Evolutionary conservation across 2,329 filamentous ascomycete genomes (phyloP).

Genomic region (Ploettnerulaceae sp.): DNA sequence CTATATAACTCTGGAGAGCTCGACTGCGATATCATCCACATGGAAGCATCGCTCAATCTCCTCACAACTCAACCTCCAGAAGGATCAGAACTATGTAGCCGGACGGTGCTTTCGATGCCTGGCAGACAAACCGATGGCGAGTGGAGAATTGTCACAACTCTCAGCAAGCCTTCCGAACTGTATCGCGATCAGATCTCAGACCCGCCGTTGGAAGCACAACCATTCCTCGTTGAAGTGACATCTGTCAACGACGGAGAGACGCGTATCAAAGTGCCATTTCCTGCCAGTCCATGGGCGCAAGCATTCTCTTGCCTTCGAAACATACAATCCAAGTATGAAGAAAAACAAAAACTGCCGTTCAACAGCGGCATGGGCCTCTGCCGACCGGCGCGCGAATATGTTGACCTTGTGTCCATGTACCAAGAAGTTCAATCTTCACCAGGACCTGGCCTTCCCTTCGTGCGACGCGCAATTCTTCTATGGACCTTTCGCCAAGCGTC

Average conservation of each 20-base stretch:
- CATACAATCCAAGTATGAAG: slow-evolving; percentile 31
- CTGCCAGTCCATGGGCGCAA: slow-evolving; percentile 31
- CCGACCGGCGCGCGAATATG: slow-evolving; percentile 47
- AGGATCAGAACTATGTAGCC: slow-evolving; percentile 55
- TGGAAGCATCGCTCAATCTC: slow-evolving; percentile 56
- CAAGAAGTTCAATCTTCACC: slow-evolving; percentile 59
- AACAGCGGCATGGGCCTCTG: slow-evolving; percentile 36
- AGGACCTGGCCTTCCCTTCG: slow-evolving; percentile 45
- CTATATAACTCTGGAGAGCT: slow-evolving; percentile 48
- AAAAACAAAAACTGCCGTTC: slow-evolving; percentile 38
- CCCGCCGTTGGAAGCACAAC: slow-evolving; percentile 28
- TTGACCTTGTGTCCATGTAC: slow-evolving; percentile 60
- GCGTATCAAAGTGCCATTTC: slow-evolving; percentile 30
- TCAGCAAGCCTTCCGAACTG: slow-evolving; percentile 50
- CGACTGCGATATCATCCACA: slow-evolving; percentile 55
- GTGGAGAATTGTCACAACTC: slow-evolving; percentile 57
- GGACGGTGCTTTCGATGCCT: slow-evolving; percentile 55
- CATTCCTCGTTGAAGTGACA: slow-evolving; percentile 18
- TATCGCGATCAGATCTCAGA: slow-evolving; percentile 33
- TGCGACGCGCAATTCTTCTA: slow-evolving; percentile 54
- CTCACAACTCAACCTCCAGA: slow-evolving; percentile 53
- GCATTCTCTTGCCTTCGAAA: slow-evolving; percentile 27
- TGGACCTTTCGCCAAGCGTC: slow-evolving; percentile 56
- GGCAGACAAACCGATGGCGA: slow-evolving; percentile 48
- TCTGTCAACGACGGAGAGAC: slow-evolving; percentile 19